A percentile compares a stretch with the other conserved stretches of the same genome.
These are phyloP conservation scores for Saraca asoca DNA, from an alignment of 331 rosid genomes.

Conservation along the genomic window DNA sequence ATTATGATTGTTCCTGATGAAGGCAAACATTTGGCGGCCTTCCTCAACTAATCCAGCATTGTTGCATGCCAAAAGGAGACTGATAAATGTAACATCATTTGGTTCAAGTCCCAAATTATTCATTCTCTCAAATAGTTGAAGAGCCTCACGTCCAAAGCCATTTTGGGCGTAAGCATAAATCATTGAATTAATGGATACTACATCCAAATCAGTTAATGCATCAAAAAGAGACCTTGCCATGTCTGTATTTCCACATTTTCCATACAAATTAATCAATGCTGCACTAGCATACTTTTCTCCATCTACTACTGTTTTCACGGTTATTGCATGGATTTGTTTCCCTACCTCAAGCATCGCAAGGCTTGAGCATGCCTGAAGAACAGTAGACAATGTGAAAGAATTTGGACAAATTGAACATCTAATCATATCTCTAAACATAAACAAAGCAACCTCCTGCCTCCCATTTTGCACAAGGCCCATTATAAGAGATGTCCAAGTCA, in stretches of 20 bases:
- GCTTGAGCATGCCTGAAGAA: conserved; percentile 66
- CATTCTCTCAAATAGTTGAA: conserved; percentile 46
- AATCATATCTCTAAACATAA: conserved; percentile 59
- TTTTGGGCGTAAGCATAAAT: conserved; percentile 67
- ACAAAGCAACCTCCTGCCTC: conserved; percentile 59
- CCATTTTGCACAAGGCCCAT: conserved; percentile 65
- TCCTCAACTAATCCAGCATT: conserved; percentile 66
- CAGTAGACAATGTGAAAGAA: conserved; percentile 63
- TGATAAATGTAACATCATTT: conserved; percentile 57
- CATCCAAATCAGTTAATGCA: conserved; percentile 48
- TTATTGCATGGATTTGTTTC: conserved; percentile 53
- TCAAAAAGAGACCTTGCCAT: conserved; percentile 70
- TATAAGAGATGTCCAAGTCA: conserved; percentile 75
- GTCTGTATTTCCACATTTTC: conserved; percentile 64
- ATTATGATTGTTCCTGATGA: conserved; percentile 37
- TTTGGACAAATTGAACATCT: conserved; percentile 49
- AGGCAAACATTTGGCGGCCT: conserved; percentile 60
- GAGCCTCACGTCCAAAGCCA: conserved; percentile 65
- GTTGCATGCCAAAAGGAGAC: conserved; percentile 72
- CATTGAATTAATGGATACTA: conserved; percentile 63
- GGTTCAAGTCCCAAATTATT: conserved; percentile 47
- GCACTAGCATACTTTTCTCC: conserved; percentile 55
- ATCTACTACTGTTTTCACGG: conserved; percentile 53
- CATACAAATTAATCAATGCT: conserved; percentile 62
- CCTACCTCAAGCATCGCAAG: conserved; percentile 70